phyloP scores from a whole-genome alignment of 202 grass and related monocot genomes.

The Miscanthus sacchariflorus region DNA sequence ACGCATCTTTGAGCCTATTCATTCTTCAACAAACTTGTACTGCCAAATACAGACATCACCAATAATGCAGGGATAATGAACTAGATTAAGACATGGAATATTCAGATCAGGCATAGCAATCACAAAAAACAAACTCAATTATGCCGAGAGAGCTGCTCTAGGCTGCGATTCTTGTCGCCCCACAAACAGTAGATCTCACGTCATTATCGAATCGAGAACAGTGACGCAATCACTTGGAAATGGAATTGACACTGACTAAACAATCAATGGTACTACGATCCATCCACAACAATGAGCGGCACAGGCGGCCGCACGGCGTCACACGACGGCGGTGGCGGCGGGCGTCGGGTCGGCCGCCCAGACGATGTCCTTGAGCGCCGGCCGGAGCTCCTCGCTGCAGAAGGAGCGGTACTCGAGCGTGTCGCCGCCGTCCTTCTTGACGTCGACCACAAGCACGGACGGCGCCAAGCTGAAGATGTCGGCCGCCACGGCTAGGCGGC shows the following conservation, averaged over 20 bases:
- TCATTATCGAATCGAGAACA: constrained; percentile 35
- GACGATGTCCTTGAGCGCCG: constrained; percentile 79
- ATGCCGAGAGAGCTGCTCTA: neutral
- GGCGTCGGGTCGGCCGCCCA: constrained; percentile 52
- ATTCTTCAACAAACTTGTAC: neutral
- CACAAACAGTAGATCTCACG: constrained; percentile 17
- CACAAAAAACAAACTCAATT: constrained; percentile 41
- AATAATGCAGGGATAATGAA: constrained; percentile 9
- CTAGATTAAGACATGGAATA: neutral
- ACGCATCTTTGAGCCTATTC: neutral
- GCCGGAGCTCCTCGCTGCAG: constrained; percentile 75
- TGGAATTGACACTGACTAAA: constrained; percentile 26
- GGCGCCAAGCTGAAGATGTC: constrained; percentile 77
- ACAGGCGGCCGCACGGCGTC: neutral
- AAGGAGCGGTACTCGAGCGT: constrained; percentile 73
- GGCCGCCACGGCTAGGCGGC: constrained; percentile 64
- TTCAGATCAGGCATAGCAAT: neutral
- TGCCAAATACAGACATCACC: neutral
- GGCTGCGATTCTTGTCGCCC: neutral
- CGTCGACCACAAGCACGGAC: constrained; percentile 73
- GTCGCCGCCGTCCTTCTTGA: constrained; percentile 72
- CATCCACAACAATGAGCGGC: neutral
- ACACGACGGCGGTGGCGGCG: constrained; percentile 25
- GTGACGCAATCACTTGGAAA: neutral
- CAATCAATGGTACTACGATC: neutral